phyloP scores from a whole-genome alignment of 139 green algal genomes.

The Chlamydomonas sp. region DNA sequence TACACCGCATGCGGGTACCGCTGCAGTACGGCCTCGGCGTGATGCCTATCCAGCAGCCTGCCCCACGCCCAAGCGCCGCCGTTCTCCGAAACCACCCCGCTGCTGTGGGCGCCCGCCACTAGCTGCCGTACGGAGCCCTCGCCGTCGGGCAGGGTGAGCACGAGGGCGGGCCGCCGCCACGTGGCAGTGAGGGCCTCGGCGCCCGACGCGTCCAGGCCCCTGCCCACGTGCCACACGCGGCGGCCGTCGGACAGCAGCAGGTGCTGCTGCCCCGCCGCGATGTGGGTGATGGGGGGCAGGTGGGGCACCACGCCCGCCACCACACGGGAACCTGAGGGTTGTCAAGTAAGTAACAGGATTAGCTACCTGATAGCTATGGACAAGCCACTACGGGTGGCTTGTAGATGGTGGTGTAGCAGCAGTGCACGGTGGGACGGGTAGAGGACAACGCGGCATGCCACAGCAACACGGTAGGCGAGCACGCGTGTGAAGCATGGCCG shows the following conservation, averaged over 20 bases:
- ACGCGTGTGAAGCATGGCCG: no score
- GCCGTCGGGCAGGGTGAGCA: conserved; percentile 21
- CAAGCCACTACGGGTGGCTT: no score
- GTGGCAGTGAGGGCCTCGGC: background rate
- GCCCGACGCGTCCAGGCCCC: conserved; percentile 38
- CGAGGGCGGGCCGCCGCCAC: conserved; percentile 13
- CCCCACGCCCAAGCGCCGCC: conserved; percentile 74
- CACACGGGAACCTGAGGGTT: conserved; percentile 28
- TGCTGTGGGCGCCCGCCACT: conserved; percentile 57
- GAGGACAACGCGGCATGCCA: no score
- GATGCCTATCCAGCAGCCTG: conserved; percentile 58
- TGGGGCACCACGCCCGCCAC: conserved; percentile 48
- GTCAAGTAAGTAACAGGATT: background rate
- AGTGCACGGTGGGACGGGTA: no score
- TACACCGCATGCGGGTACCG: conserved; percentile 10
- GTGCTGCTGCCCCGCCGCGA: conserved; percentile 69
- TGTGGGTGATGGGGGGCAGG: conserved; percentile 62
- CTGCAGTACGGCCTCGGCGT: conserved; percentile 34
- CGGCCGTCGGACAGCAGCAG: conserved; percentile 67
- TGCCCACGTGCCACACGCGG: conserved; percentile 67
- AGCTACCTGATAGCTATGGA: background rate
- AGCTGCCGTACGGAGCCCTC: conserved; percentile 41
- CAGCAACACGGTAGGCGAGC: no score
- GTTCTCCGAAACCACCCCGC: conserved; percentile 56
- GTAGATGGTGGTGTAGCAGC: no score